These are phyloP conservation scores for Clarireedia sp. DNA, from an alignment of 2,329 filamentous ascomycete genomes.

Conservation along the genomic window DNA sequence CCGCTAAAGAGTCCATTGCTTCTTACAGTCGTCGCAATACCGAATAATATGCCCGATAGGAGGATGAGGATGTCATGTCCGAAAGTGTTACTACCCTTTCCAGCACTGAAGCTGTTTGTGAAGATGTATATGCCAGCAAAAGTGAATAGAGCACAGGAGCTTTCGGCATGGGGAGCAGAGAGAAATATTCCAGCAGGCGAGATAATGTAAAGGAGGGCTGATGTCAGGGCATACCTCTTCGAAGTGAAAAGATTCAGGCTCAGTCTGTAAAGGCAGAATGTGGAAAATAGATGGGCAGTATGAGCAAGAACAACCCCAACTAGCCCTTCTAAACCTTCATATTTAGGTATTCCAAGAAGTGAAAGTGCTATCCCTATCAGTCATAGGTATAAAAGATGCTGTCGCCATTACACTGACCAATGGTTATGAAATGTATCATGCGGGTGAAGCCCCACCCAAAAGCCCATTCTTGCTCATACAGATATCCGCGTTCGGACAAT, in stretches of 20 bases:
- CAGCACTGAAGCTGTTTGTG: constrained; percentile 38
- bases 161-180: constrained; percentile 77
- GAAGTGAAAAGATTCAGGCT: constrained; percentile 45
- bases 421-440: constrained; percentile 30
- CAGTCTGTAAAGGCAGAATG: constrained; percentile 62
- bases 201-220: constrained; percentile 69
- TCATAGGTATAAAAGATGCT: not conserved
- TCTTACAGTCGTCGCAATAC: constrained; percentile 63
- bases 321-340: constrained; percentile 37
- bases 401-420: constrained; percentile 15
- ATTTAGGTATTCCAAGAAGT: constrained; percentile 21
- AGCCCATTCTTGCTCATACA: constrained; percentile 81
- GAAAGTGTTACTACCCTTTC: constrained; percentile 27
- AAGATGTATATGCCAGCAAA: constrained; percentile 69
- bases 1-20: constrained; percentile 85
- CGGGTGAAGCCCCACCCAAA: constrained; percentile 53
- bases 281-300: constrained; percentile 67
- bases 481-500: constrained; percentile 52
- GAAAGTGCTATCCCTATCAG: constrained; percentile 20
- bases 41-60: constrained; percentile 60
- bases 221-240: constrained; percentile 51
- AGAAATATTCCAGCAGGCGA: constrained; percentile 87
- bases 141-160: constrained; percentile 68
- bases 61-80: constrained; percentile 44
- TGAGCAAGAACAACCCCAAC: constrained; percentile 63